A percentile compares a stretch with the other conserved stretches of the same genome.
These are phyloP conservation scores for Schizophyllum amplum DNA, from an alignment of 1,284 basidiomycete species.

Conservation along the genomic window DNA sequence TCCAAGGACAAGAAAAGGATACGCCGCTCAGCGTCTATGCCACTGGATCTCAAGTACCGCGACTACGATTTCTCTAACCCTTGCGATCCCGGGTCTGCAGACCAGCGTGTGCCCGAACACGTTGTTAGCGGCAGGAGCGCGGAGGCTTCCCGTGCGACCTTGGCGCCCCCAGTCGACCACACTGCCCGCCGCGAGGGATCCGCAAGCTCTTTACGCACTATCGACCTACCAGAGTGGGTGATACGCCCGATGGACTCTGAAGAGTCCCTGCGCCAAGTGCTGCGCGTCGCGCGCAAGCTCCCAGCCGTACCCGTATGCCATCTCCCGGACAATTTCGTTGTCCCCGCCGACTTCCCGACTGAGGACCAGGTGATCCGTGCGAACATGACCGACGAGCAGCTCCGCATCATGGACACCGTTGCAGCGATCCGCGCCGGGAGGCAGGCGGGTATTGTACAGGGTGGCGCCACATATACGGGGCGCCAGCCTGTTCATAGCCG, in stretches of 20 bases:
- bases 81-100: background rate
- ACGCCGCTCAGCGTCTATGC: background rate
- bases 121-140: background rate
- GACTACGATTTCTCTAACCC: background rate
- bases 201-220: background rate
- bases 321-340: background rate
- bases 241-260: background rate
- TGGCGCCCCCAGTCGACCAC: background rate
- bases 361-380: background rate
- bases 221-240: background rate
- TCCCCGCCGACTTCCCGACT: background rate
- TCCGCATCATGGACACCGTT: background rate
- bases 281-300: background rate
- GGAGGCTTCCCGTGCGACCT: background rate
- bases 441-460: background rate
- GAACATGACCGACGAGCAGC: background rate
- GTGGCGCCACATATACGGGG: background rate
- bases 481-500: background rate
- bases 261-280: background rate
- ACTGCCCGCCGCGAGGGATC: background rate
- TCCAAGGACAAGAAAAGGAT: background rate
- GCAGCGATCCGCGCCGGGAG: background rate
- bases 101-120: background rate
- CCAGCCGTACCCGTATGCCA: background rate
- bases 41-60: background rate